Conservation (phyloP, 192 early-diverging fungal genomes). For the Spizellomyces punctatus region DNA sequence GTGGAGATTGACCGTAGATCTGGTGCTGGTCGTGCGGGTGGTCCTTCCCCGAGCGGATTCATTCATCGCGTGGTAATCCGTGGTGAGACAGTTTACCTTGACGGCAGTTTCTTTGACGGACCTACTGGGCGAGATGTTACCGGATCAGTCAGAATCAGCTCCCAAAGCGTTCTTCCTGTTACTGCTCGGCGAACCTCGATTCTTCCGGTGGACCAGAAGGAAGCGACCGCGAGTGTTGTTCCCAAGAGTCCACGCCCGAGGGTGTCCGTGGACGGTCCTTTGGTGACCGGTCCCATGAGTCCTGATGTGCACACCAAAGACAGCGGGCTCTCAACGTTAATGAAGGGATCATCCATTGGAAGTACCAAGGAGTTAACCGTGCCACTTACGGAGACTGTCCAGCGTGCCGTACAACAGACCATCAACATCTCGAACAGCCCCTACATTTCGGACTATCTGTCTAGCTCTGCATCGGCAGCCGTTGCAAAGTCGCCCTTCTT, state of each 20-base stretch:
- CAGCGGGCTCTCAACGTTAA: no score
- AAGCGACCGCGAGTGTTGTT: background rate
- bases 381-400: conserved; percentile 7
- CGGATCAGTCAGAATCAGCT: conserved; percentile 48
- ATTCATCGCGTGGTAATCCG: conserved; percentile 90
- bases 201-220: conserved; percentile 2
- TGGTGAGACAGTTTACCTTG: conserved; percentile 83
- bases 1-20: background rate
- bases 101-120: conserved; percentile 68
- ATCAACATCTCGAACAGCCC: conserved; percentile 33
- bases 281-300: background rate
- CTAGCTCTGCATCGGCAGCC: conserved; percentile 51
- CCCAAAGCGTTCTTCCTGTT: conserved; percentile 12
- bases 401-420: conserved; percentile 30
- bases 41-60: conserved; percentile 45
- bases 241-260: background rate
- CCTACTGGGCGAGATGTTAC: conserved; percentile 55
- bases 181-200: conserved; percentile 16
- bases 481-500: conserved; percentile 82
- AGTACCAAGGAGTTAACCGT: background rate
- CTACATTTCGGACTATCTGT: conserved; percentile 49
- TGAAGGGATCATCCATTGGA: background rate
- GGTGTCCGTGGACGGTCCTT: background rate
- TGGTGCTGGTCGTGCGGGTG: no score
- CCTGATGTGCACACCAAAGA: background rate